Base-by-base conservation (phyloP, 169 alveolate species). In the Plasmodium inui region DNA sequence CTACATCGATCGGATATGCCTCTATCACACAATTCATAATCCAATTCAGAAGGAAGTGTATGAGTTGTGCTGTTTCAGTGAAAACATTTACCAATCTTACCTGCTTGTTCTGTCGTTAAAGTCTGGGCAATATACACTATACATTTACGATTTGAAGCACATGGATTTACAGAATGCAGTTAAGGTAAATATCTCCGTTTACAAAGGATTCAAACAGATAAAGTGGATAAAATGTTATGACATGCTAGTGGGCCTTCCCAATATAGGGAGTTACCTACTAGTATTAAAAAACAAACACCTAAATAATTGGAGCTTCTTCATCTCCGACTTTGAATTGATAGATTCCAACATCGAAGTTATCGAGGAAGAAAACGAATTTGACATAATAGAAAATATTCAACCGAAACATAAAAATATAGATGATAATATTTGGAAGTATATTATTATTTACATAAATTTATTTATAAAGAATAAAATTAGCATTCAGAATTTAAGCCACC, bases 301-400 rank as follows among this genome's bases (percentile, higher is more conserved):
- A 89, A 79, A 89, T 89, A 89, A 89, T 34, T 89, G 94, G 94
- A 89, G 94, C 53, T 79, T 79, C 82, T 89, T 89, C 53, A 89
- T 89, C 34, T 57, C 94, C 34, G 89, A 89, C 30, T 89, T 89
- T 89, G 89, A 89, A 78, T 89, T 89, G 67, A 89, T 89, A 79
- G 94, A 79, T 41, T 89, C 94, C 0, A 89, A 89, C 71, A 89
- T 89, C 26, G 94, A 89, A 67, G 83, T 89, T 12, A 89, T 89
- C 82, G 94, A 89, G 44, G 94, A 89, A 39, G 94, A 79, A 19
- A 79, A 89, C 50, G 94, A 89, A 79, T 89, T 89, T 79, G 94
- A 89, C 44, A 17, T 39, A 61, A 79, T 89, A 79, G 94, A 89
- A 79, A 79, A 79, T 79, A 44, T 80, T 67, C 79, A 79, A 26